A percentile compares a stretch with the other conserved stretches of the same genome.
phyloP scores from a whole-genome alignment of 2,329 filamentous ascomycete species.

The Aureobasidium subglaciale region DNA sequence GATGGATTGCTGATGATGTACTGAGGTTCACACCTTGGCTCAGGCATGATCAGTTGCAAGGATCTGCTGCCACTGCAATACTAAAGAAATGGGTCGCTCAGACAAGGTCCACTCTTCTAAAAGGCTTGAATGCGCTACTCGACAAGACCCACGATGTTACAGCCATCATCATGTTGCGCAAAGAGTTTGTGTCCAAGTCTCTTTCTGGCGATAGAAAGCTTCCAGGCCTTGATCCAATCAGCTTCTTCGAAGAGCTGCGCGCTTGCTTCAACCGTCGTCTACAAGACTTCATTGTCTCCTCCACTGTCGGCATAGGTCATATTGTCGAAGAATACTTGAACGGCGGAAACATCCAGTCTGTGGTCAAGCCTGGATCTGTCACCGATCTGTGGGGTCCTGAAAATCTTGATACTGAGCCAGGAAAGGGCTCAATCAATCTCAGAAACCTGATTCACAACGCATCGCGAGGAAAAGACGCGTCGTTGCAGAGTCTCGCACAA shows the following conservation, averaged over 20 bases:
- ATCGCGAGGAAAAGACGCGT: slow-evolving; percentile 64
- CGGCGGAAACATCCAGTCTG: not conserved
- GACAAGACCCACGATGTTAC: not conserved
- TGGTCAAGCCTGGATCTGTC: not conserved
- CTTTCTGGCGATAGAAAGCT: slow-evolving; percentile 13
- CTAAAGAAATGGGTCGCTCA: slow-evolving; percentile 63
- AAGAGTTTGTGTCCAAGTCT: slow-evolving; percentile 7
- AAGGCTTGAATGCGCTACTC: slow-evolving; percentile 33
- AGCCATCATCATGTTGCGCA: slow-evolving; percentile 4
- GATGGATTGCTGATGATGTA: slow-evolving; percentile 78
- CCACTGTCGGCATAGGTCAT: not conserved
- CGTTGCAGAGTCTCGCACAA: slow-evolving; percentile 54
- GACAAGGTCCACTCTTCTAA: slow-evolving; percentile 57
- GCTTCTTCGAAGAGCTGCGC: slow-evolving; percentile 15
- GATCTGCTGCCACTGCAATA: slow-evolving; percentile 33
- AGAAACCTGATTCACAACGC: slow-evolving; percentile 62
- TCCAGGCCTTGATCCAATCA: slow-evolving; percentile 15
- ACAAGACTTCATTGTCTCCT: not conserved
- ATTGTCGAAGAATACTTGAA: not conserved
- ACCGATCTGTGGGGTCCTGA: slow-evolving; percentile 24
- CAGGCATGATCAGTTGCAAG: slow-evolving; percentile 61
- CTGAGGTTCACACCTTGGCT: slow-evolving; percentile 82
- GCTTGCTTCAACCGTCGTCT: slow-evolving; percentile 14
- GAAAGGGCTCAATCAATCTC: slow-evolving; percentile 44
- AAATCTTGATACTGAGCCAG: slow-evolving; percentile 22